phyloP scores from a whole-genome alignment of 2,329 filamentous ascomycete species.

The Diaporthe vaccinii region DNA sequence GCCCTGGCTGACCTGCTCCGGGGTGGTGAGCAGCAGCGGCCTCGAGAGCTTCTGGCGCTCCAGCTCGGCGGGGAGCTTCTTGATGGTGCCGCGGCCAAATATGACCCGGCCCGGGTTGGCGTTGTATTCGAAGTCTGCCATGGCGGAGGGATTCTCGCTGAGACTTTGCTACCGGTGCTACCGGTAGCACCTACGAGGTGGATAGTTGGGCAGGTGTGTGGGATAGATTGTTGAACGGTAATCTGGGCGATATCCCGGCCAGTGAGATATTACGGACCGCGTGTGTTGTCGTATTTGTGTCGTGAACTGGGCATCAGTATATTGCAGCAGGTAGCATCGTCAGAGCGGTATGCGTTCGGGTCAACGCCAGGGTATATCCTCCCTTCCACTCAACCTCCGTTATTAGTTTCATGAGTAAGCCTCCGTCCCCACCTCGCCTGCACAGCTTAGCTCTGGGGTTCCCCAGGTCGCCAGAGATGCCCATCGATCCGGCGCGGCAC shows the following conservation, averaged over 20 bases:
- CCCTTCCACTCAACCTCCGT: neutral
- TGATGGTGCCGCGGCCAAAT: slow-evolving; percentile 66
- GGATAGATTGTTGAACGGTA: neutral
- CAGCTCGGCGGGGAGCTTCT: slow-evolving; percentile 58
- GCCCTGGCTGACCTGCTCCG: slow-evolving; percentile 61
- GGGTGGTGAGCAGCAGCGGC: slow-evolving; percentile 67
- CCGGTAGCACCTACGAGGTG: neutral
- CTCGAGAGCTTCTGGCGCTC: slow-evolving; percentile 57
- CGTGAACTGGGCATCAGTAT: neutral
- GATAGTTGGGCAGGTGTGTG: neutral
- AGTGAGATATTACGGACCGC: neutral
- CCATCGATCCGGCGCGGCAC: neutral
- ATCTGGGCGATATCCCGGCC: neutral
- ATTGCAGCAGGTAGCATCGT: neutral
- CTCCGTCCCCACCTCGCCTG: neutral
- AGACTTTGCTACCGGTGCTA: neutral
- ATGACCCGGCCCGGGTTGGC: slow-evolving; percentile 64
- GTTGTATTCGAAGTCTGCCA: slow-evolving; percentile 68
- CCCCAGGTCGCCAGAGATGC: neutral
- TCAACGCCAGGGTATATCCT: neutral
- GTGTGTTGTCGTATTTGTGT: neutral
- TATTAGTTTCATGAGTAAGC: neutral
- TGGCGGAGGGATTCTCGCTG: slow-evolving; percentile 41
- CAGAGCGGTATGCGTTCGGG: too few species aligned
- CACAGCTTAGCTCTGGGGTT: neutral